A percentile compares a stretch with the other conserved stretches of the same genome.
These are phyloP conservation scores for Thelephora aurantiotincta DNA, from an alignment of 768 basidiomycete species.

Conservation along the genomic window DNA sequence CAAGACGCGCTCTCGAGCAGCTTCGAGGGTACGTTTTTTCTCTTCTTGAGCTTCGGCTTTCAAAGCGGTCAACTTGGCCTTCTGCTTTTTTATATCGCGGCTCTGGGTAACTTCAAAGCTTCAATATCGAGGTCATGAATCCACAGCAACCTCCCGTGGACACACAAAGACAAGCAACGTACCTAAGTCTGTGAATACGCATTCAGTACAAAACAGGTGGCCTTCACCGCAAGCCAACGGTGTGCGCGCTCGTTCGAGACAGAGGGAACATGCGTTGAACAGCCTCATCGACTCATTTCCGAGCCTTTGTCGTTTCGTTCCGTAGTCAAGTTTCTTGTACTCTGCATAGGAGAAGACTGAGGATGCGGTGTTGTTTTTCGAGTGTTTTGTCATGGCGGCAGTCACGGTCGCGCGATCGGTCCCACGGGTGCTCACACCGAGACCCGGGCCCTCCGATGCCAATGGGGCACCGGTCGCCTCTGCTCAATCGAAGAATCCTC, in stretches of 20 bases:
- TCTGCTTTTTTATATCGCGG: slow-evolving; percentile 86
- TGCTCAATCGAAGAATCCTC: not conserved
- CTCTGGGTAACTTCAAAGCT: slow-evolving; percentile 60
- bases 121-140: slow-evolving; percentile 1
- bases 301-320: slow-evolving; percentile 70
- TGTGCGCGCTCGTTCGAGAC: slow-evolving; percentile 70
- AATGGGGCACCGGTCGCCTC: not conserved
- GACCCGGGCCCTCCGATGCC: not conserved
- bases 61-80: slow-evolving; percentile 58
- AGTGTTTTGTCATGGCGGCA: slow-evolving; percentile 64
- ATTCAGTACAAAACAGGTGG: slow-evolving; percentile 94
- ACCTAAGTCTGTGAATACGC: slow-evolving; percentile 77
- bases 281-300: slow-evolving; percentile 88
- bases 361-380: slow-evolving; percentile 82
- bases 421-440: not conserved
- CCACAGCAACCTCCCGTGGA: not conserved
- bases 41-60: slow-evolving; percentile 75
- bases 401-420: too few species aligned
- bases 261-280: slow-evolving; percentile 86
- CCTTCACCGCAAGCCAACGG: slow-evolving; percentile 77
- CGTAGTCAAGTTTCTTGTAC: slow-evolving; percentile 75
- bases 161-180: slow-evolving; percentile 16
- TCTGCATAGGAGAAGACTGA: slow-evolving; percentile 86
- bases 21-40: slow-evolving; percentile 45
- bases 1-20: slow-evolving; percentile 81